phyloP scores from a whole-genome alignment of 768 basidiomycete species.

The Heimioporus sp. region DNA sequence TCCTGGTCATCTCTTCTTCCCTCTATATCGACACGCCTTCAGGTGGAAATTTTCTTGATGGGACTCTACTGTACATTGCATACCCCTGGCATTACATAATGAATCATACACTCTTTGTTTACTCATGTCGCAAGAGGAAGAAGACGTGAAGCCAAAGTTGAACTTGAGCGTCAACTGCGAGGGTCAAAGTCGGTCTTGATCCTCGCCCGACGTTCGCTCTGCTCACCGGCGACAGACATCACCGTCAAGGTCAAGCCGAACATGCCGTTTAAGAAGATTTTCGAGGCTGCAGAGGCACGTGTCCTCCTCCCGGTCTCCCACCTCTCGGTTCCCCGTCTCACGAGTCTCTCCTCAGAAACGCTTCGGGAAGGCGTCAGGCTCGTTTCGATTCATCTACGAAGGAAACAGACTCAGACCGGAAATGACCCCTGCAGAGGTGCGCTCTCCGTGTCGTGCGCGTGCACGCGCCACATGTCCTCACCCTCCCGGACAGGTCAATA shows the following conservation, averaged over 20 bases:
- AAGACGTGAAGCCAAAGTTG: constrained; percentile 66
- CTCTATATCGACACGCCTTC: constrained; percentile 1
- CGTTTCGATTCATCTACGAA: constrained; percentile 60
- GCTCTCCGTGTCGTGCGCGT: constrained; percentile 8
- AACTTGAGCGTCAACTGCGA: constrained; percentile 59
- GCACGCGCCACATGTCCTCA: not conserved
- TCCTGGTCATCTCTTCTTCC: not conserved
- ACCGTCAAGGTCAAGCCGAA: constrained; percentile 65
- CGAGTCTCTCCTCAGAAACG: constrained; percentile 41
- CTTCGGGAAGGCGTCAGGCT: constrained; percentile 59
- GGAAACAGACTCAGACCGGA: constrained; percentile 47
- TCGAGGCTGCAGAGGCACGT: constrained; percentile 64
- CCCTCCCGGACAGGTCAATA: constrained; percentile 36
- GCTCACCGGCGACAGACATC: constrained; percentile 42
- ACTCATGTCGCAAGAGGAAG: constrained; percentile 32
- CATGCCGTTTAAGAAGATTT: constrained; percentile 65
- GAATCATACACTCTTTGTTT: not conserved
- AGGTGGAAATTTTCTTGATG: constrained; percentile 66
- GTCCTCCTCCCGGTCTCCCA: not conserved
- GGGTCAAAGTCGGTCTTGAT: constrained; percentile 43
- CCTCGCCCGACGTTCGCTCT: not conserved
- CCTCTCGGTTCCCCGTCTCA: not conserved
- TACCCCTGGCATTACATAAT: constrained; percentile 26
- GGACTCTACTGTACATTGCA: constrained; percentile 14
- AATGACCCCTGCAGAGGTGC: constrained; percentile 55